Evolutionary conservation across 176 grass and related monocot species (phyloP), one percentile per base, ranked within the genome.

Genomic region (Elaeis guineensis): DNA sequence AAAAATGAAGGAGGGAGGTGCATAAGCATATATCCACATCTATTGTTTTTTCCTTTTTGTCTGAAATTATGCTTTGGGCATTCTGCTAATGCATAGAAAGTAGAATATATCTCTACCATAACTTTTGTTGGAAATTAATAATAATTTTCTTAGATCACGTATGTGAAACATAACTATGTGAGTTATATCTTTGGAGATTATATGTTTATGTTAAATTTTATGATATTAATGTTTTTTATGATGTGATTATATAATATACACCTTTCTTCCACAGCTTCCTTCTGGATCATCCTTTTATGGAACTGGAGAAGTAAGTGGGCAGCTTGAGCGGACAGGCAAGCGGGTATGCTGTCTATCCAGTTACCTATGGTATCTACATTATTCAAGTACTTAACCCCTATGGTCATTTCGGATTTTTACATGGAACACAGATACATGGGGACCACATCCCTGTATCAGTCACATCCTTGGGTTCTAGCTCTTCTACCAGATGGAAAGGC

Each of bases 381-480:
- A 30, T 29, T 15, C 63, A 48, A 57, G 3, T 12, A 67, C 52
- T 49, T 64, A 28, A 59, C 18, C 17, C 50, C 11, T 17, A 2
- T 57, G 74, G 23, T 69, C 26, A 16, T 54, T 20, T 65, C 58
- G 90, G 91, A 78, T 96, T 77, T 96, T 90, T 73, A 85, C 91
- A 52, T 96, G 91, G 91, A 96, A 96, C 78, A 90, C 86, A 17
- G 86, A 87, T 69, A 86, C 83, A 66, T 87, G 91, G 91, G 86
- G 86, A 96, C 91, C 19, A 87, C 83, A 19, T 90, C 91, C 17
- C 74, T 96, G 53, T 96, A 96, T 58, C 91, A 96, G 63, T 90
- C 91, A 29, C 91, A 96, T 69, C 86, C 91, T 62, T 96, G 86
- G 86, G 91, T 96, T 57, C 51, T 96, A 69, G 86, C 91, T n/a